Conservation (phyloP, 495 filamentous ascomycete genomes). For the Daldinia loculata region DNA sequence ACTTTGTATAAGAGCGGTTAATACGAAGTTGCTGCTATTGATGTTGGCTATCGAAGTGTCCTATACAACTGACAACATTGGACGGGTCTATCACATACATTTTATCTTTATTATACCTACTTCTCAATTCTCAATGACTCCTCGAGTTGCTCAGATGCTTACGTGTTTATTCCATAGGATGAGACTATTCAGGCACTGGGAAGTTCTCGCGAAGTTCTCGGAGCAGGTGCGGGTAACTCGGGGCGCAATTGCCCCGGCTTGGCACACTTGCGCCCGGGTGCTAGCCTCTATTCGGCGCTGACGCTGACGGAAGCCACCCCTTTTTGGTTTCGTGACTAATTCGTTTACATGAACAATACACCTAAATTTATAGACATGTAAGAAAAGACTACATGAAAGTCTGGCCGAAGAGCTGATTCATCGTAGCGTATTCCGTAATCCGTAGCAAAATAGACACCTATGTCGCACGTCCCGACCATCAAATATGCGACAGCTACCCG, state of each 20-base stretch:
- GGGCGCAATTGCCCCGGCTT: slow-evolving; percentile 20
- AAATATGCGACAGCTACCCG: neutral
- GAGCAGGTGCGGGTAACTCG: slow-evolving; percentile 12
- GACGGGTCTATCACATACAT: neutral
- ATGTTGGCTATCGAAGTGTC: neutral
- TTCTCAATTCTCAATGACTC: neutral
- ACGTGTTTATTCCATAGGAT: neutral
- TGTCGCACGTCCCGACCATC: slow-evolving; percentile 10
- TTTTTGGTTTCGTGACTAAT: neutral
- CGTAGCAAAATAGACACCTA: neutral
- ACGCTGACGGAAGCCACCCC: slow-evolving; percentile 4
- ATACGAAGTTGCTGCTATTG: neutral
- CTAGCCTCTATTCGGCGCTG: slow-evolving; percentile 13
- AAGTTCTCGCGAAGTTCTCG: slow-evolving; percentile 27
- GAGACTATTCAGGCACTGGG: neutral
- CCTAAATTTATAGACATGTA: neutral
- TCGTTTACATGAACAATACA: neutral
- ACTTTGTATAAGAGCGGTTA: neutral
- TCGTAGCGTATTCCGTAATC: neutral
- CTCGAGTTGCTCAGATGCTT: neutral
- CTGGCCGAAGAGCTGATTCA: neutral
- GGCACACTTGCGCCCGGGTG: neutral
- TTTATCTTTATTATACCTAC: neutral
- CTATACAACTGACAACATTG: neutral
- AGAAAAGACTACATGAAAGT: neutral